A percentile compares a stretch with the other conserved stretches of the same genome.
These are phyloP conservation scores for Aureobasidium sp. DNA, from an alignment of 2,329 filamentous ascomycete species.

Conservation along the genomic window DNA sequence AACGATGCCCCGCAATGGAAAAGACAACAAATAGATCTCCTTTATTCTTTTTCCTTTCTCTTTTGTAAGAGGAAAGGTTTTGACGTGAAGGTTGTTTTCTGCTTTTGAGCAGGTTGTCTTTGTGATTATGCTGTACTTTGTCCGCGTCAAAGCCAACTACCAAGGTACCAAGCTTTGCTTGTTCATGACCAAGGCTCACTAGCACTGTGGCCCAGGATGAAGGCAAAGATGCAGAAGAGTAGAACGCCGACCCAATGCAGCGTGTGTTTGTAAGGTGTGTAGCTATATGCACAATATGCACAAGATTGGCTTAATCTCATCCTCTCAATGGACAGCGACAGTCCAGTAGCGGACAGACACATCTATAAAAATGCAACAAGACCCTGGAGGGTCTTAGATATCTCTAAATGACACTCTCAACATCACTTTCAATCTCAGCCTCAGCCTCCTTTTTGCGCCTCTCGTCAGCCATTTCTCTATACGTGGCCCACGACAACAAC, in stretches of 20 bases:
- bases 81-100: no score
- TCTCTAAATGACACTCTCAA: slow-evolving; percentile 30
- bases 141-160: no score
- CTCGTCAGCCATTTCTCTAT: slow-evolving; percentile 85
- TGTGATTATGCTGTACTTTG: no score
- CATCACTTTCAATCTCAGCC: slow-evolving; percentile 36
- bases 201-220: no score
- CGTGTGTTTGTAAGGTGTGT: neutral
- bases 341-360: neutral
- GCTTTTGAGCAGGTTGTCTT: no score
- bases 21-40: neutral
- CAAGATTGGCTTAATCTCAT: neutral
- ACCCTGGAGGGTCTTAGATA: no score
- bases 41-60: neutral
- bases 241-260: neutral
- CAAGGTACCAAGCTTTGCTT: no score
- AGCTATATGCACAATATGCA: neutral
- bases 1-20: neutral
- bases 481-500: slow-evolving; percentile 86
- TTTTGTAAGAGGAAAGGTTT: no score
- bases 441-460: slow-evolving; percentile 51
- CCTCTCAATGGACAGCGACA: neutral
- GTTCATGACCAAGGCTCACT: no score
- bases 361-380: no score
- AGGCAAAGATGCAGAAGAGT: neutral